Evolutionary conservation across 1,284 basidiomycete genomes (phyloP), one percentile per base, ranked within the genome.

Genomic region (Schizophyllum commune): DNA sequence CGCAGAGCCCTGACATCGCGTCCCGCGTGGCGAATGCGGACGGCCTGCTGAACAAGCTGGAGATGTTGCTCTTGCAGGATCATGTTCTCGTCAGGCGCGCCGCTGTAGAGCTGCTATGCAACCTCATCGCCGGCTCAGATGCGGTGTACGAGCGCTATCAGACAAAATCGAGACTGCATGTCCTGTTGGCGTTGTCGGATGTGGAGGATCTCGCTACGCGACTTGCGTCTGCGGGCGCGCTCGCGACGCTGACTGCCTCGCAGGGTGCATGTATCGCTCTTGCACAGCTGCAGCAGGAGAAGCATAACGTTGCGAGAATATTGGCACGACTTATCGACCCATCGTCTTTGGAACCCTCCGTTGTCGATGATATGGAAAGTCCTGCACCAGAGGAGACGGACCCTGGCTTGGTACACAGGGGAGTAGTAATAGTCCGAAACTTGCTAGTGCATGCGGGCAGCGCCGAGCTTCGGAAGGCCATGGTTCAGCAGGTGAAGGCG

Each of bases 51-150:
- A 78, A 79, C 68, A 86, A 84, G 63, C 78, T 92, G 6, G 94
- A 96, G 69, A 80, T 91, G n/a, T 72, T 93, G 21, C 80, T 98
- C 69, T 75, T 96, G 34, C 91, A 93, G 68, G 92, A 95, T 60
- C 90, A 98, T 70, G 74, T 73, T 0, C 81, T 98, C 65, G 79
- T 96, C 56, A 84, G 94, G 19, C 80, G 96, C 61, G 96, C 96
- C 0, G 86, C 94, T 0, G 88, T 88, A 59, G 94, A 99, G 74
- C 83, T 98, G n/a, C 78, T 96, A 1, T 98, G 96, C 79, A 99
- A 99, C 73, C 81, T 99, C 27, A 81, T 94, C 54, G 84, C 80
- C 13, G 88, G 88, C 2, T 90, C 87, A 21, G 89, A 94, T 56
- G 75, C 79, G 1, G 84, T 90, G 1, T 95, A 91, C 71, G 79